Base-by-base conservation (phyloP, 371 early-diverging fungal species). In the Phascolomyces articulosus region DNA sequence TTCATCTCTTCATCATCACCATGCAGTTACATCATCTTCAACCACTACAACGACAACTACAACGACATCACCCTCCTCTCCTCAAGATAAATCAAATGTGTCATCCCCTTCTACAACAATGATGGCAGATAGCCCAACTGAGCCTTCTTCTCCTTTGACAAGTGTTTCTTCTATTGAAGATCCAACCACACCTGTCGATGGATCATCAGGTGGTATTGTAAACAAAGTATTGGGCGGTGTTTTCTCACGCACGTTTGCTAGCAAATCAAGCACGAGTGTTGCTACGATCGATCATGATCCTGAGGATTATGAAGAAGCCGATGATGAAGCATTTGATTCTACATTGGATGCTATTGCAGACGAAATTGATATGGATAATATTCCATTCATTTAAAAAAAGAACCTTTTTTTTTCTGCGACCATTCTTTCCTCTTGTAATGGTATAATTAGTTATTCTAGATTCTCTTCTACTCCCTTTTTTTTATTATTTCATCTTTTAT, bases 301-400 rank as follows among this genome's bases (percentile, higher is more conserved):
- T 64, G 53, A 40, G 40, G 34, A 31, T 23, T 66, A 78, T 9
- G 83, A 81, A 62, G 77, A 71, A 6, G 56, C 83, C 27, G 77
- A 82, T 49, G 84, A 84, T 49, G 80, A 80, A 56, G 71, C 67
- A 26, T 65, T 73, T 1, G 78, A 80, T 28, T 64, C 72, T 0
- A 73, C 66, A 0, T 59, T 78, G 11, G 82, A 80, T 56, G 74
- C 66, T 3, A 61, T 83, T 57, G 73, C 78, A 41, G 84, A 84
- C 23, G 63, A 63, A 44, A 71, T 80, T 57, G 83, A 84, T 65
- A 78, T 86, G 84, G 86, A 86, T 41, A 75, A 79, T 44, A 81
- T 86, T 15, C 86, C 84, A 44, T 81, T 79, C 51, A 74, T 85
- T 41, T 78, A 81, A 65, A 57, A 18, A 18, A 10, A 6, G 21